Conservation (phyloP, 768 basidiomycete species). For the Boletus vermiculosoides region DNA sequence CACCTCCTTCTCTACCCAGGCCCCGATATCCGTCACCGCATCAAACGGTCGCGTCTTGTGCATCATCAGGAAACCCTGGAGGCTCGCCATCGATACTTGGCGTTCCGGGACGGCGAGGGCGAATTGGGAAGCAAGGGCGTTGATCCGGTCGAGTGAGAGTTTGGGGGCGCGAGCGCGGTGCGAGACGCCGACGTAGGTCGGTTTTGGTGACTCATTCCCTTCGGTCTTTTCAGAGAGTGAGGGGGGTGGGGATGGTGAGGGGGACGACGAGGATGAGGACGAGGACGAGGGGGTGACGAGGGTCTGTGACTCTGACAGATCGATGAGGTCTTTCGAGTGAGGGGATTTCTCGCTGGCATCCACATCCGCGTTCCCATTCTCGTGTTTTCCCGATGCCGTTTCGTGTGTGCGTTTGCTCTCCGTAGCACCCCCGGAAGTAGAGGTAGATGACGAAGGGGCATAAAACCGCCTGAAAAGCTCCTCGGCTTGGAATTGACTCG, state of each 20-base stretch:
- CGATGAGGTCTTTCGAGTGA: slow-evolving; percentile 15
- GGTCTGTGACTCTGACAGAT: slow-evolving; percentile 10
- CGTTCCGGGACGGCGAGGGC: slow-evolving; percentile 50
- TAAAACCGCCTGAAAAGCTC: slow-evolving; percentile 72
- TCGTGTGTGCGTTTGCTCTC: not conserved
- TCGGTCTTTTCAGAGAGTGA: slow-evolving; percentile 20
- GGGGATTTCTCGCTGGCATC: not conserved
- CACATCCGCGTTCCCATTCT: not conserved
- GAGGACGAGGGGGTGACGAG: not conserved
- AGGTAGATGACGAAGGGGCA: slow-evolving; percentile 35
- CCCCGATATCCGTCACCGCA: slow-evolving; percentile 46
- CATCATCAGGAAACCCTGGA: slow-evolving; percentile 65
- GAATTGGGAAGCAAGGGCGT: slow-evolving; percentile 54
- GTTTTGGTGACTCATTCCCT: not conserved
- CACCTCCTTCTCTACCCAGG: slow-evolving; percentile 52
- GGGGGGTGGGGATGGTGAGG: not conserved
- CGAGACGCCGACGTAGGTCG: slow-evolving; percentile 12
- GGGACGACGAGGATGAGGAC: not conserved
- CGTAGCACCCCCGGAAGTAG: not conserved
- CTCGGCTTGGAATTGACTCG: slow-evolving; percentile 63
- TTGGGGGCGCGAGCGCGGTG: slow-evolving; percentile 40
- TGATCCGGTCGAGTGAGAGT: slow-evolving; percentile 40
- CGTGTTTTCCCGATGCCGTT: not conserved
- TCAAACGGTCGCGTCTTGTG: slow-evolving; percentile 60
- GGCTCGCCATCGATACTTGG: slow-evolving; percentile 41